Conservation (phyloP, 202 grass and related monocot species). For the Hordeum pubiflorum region DNA sequence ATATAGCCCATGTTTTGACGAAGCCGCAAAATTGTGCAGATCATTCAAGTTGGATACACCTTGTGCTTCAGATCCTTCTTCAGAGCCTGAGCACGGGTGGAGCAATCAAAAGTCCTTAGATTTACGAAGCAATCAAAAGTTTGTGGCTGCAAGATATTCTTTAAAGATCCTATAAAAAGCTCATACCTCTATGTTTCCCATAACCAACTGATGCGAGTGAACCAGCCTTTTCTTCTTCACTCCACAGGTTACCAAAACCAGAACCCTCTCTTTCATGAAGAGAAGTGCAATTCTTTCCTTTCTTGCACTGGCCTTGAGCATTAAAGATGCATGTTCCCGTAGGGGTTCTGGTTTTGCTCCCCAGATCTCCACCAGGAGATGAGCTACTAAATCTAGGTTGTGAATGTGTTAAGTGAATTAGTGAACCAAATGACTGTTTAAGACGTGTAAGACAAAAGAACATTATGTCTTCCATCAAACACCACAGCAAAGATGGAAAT, state of each 20-base stretch:
- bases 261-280: conserved; percentile 41
- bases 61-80: conserved; percentile 28
- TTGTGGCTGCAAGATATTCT: conserved; percentile 12
- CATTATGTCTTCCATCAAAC: not conserved
- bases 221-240: conserved; percentile 27
- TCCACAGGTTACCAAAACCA: conserved; percentile 16
- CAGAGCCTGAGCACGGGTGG: conserved; percentile 33
- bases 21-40: conserved; percentile 8
- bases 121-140: not conserved
- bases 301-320: conserved; percentile 45
- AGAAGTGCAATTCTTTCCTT: conserved; percentile 43
- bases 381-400: conserved; percentile 35
- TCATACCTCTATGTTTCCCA: conserved; percentile 38
- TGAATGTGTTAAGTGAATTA: conserved; percentile 15
- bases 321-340: conserved; percentile 35
- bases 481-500: not conserved
- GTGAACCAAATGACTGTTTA: not conserved
- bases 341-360: conserved; percentile 16
- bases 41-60: conserved; percentile 21
- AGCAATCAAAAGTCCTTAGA: conserved; percentile 22
- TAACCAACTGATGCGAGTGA: conserved; percentile 10
- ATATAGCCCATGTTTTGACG: conserved; percentile 12
- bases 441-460: not conserved
- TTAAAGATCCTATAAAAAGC: conserved; percentile 12
- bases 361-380: conserved; percentile 30